Conservation (phyloP, 192 early-diverging fungal species). For the Coemansia sp. region DNA sequence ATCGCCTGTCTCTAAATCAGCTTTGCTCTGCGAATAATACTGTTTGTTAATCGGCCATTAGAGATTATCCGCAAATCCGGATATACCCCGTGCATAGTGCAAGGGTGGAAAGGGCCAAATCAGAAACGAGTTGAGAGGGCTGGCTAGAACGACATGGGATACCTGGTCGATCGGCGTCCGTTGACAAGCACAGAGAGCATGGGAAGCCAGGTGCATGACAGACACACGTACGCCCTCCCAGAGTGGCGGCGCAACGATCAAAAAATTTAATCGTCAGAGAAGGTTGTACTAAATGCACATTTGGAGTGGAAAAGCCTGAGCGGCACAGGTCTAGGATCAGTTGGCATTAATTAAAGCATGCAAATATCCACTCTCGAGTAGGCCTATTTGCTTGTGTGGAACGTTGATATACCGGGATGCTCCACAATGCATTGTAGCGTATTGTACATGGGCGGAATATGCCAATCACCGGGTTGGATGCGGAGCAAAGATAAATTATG, state of each 20-base stretch:
- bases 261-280: not conserved
- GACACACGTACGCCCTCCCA: not conserved
- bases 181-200: not conserved
- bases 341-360: constrained; percentile 4
- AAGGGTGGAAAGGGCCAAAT: not conserved
- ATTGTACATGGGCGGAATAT: not conserved
- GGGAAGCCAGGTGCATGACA: constrained; percentile 1
- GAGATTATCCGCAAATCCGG: not conserved
- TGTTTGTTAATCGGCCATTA: not conserved
- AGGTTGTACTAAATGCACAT: not conserved
- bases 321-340: not conserved
- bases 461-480: not conserved
- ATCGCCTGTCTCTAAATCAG: constrained; percentile 1
- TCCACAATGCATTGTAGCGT: not conserved
- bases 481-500: not conserved
- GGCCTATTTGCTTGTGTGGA: not conserved
- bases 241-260: not conserved
- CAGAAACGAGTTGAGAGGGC: not conserved
- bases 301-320: not conserved
- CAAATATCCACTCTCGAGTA: not conserved
- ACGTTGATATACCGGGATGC: not conserved
- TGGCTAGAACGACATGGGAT: not conserved
- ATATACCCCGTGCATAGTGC: not conserved
- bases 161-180: not conserved
- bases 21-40: not conserved